Base-by-base conservation (phyloP, 2,329 filamentous ascomycete genomes). In the Scopulariopsis brevicaulis region DNA sequence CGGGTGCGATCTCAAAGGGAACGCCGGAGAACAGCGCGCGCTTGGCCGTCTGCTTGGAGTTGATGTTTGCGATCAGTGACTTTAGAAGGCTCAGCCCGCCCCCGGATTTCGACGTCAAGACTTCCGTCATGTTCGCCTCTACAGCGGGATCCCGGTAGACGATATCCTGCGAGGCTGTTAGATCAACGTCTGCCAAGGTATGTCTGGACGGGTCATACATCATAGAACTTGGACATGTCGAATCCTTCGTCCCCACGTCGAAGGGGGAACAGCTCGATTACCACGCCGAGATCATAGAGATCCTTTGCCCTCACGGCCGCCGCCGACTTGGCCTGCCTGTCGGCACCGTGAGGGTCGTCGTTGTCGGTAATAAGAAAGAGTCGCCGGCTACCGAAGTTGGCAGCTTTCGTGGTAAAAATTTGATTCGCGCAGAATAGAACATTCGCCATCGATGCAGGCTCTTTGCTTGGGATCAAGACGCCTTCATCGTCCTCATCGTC, bases 291-390 rank as follows among this genome's bases (percentile, higher is more conserved):
- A 67, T 99, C 94, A 68, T 96, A 97, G 24, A 99, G 71, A 73
- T 99, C 94, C 68, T 96, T 96, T 32, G 94, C 94, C 57, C 92
- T 83, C 5, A 94, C 90, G 7, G 89, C 86, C 4, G 94, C 90
- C 40, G 87, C 84, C 15, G 87, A 87, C 56, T 86, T 85, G 34
- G 86, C 77, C 8, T 80, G 77, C 71, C 92, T 94, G 68, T 89
- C 85, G 20, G 81, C 77, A 0, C 76, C 74, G 68, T 95, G 89
- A 4, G 94, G 94, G 62, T 91, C 81, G 68, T 97, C 94, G 62
- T 96, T 90, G 69, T 97, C 91, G 0, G 94, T 97, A 58, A 99
- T 90, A 62, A 99, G 84, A 72, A 99, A 99, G n/a, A 99, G 74
- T 37, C 94, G 83, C 60, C 93, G 80, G 6, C 93, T 97, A 4